Percentiles rank a stretch among this genome's conserved stretches.
These are phyloP conservation scores for Diaporthe citri DNA, from an alignment of 2,329 filamentous ascomycete species.

Conservation along the genomic window DNA sequence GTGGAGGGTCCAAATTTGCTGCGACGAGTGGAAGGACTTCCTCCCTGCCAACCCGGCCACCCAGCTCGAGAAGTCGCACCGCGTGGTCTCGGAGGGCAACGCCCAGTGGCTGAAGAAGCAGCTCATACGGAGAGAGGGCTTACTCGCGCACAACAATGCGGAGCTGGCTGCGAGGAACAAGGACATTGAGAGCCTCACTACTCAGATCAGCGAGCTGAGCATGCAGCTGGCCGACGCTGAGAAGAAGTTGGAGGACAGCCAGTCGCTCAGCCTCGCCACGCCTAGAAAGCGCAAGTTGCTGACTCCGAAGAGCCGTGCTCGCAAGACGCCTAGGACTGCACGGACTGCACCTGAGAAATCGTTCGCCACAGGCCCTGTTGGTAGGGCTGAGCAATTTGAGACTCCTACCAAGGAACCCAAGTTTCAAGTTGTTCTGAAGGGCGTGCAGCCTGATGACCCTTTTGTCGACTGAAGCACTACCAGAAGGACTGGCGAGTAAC, in stretches of 20 bases:
- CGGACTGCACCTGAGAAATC: neutral
- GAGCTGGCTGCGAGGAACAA: neutral
- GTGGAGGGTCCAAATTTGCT: constrained; percentile 28
- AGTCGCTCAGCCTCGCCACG: neutral
- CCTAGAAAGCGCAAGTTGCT: constrained; percentile 9
- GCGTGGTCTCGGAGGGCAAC: neutral
- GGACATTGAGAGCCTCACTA: neutral
- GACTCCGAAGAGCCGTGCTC: constrained; percentile 11
- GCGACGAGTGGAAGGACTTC: constrained; percentile 20
- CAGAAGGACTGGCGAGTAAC: neutral
- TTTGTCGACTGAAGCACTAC: neutral
- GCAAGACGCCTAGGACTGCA: neutral
- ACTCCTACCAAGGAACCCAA: constrained; percentile 4
- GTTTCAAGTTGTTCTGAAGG: neutral
- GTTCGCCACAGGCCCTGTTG: too few species aligned
- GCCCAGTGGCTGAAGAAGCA: constrained; percentile 29
- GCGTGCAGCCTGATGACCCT: neutral
- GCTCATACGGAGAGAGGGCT: neutral
- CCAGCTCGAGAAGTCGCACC: constrained; percentile 27
- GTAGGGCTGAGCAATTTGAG: neutral
- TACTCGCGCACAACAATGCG: neutral
- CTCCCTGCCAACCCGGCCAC: constrained; percentile 12
- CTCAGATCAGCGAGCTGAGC: constrained; percentile 7
- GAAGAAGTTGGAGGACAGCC: constrained; percentile 4
- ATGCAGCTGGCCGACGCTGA: neutral